phyloP scores from a whole-genome alignment of 768 basidiomycete species.

The Collybia mongolica region DNA sequence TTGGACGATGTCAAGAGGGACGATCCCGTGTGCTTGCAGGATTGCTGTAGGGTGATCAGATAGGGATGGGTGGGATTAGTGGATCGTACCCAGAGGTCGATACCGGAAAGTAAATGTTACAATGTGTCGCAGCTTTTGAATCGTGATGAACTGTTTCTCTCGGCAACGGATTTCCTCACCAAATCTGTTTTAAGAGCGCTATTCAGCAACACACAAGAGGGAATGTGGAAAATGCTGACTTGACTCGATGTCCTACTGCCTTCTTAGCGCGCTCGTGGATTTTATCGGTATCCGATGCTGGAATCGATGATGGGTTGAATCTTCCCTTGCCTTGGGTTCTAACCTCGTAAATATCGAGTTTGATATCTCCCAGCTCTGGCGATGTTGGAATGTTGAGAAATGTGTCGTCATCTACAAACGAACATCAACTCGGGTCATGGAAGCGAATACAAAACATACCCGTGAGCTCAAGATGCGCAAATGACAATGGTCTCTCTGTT shows the following conservation, averaged over 20 bases:
- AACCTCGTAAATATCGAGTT: conserved; percentile 7
- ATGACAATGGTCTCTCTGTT: conserved; percentile 12
- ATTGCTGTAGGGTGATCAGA: too few relatives aligned
- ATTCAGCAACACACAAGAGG: background rate
- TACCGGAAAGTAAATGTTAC: background rate
- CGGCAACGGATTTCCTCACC: background rate
- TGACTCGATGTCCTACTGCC: background rate
- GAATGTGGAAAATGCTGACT: background rate
- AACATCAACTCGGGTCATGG: background rate
- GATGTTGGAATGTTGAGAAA: conserved; percentile 8
- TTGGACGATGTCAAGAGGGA: too few relatives aligned
- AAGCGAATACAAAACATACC: conserved; percentile 2
- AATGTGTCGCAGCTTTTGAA: background rate
- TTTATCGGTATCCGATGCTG: background rate
- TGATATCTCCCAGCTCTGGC: conserved; percentile 12
- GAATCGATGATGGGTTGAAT: background rate
- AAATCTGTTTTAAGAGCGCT: background rate
- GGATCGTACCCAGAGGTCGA: too few relatives aligned
- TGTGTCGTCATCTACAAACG: conserved; percentile 16
- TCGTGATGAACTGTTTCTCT: background rate
- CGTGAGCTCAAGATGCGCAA: conserved; percentile 18
- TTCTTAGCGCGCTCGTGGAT: conserved; percentile 5
- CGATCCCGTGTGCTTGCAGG: too few relatives aligned
- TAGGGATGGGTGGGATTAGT: too few relatives aligned
- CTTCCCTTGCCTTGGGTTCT: background rate